Percentiles rank a stretch among this genome's conserved stretches.
Conservation (phyloP, 2,329 filamentous ascomycete genomes). For the Ceratocystis alfenasii region DNA sequence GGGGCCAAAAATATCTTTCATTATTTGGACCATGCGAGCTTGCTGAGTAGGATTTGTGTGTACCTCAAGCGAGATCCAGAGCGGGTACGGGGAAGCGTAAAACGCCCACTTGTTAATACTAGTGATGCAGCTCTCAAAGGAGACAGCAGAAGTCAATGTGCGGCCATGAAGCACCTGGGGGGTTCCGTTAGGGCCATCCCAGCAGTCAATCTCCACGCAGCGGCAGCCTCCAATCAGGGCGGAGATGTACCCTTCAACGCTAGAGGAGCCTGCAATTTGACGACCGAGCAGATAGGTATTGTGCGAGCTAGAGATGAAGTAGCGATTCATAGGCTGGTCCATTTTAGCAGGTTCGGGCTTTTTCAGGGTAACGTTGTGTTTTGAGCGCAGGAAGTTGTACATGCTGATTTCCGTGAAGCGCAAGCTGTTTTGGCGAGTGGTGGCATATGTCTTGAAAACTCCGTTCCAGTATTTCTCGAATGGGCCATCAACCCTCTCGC, state of each 20-base stretch:
- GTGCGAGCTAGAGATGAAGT: slow-evolving; percentile 96
- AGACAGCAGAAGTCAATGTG: slow-evolving; percentile 76
- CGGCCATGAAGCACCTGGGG: slow-evolving; percentile 85
- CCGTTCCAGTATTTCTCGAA: slow-evolving; percentile 54
- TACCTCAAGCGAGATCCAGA: slow-evolving; percentile 92
- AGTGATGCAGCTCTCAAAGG: slow-evolving; percentile 82
- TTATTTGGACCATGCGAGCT: slow-evolving; percentile 74
- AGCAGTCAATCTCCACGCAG: slow-evolving; percentile 95
- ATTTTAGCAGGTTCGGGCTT: slow-evolving; percentile 51
- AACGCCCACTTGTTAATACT: slow-evolving; percentile 95
- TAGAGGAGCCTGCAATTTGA: slow-evolving; percentile 80
- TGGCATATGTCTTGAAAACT: slow-evolving; percentile 57
- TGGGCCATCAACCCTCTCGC: slow-evolving; percentile 54
- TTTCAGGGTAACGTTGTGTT: slow-evolving; percentile 57
- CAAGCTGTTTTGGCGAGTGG: neutral
- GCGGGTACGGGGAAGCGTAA: slow-evolving; percentile 68
- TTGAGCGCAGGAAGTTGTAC: slow-evolving; percentile 62
- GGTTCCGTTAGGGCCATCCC: slow-evolving; percentile 80
- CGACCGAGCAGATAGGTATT: slow-evolving; percentile 92
- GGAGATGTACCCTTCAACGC: slow-evolving; percentile 87
- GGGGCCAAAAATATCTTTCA: slow-evolving; percentile 72
- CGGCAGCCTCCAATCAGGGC: slow-evolving; percentile 81
- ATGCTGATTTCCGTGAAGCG: slow-evolving; percentile 71
- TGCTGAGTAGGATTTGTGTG: slow-evolving; percentile 82
- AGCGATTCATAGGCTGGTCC: slow-evolving; percentile 83